Percentiles rank a stretch among this genome's conserved stretches.
Evolutionary conservation across 2,329 filamentous ascomycete species (phyloP).

Genomic region (Cyphellophora attinorum): DNA sequence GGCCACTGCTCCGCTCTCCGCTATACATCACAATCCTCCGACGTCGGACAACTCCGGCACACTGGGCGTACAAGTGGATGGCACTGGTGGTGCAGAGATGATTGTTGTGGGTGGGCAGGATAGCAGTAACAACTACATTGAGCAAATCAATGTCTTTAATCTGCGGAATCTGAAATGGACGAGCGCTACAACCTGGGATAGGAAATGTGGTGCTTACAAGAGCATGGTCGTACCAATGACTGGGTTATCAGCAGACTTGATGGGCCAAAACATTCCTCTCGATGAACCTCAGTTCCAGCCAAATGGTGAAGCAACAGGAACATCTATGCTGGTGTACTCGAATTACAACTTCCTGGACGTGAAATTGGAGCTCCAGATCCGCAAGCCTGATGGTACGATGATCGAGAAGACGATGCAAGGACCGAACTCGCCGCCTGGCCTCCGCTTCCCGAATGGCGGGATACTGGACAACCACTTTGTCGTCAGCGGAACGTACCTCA

Average conservation of each 20-base stretch:
- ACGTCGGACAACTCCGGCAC: constrained; percentile 77
- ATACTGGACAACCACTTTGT: constrained; percentile 95
- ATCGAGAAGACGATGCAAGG: constrained; percentile 84
- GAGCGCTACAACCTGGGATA: constrained; percentile 72
- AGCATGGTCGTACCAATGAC: constrained; percentile 81
- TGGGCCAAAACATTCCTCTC: constrained; percentile 16
- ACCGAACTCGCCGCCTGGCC: constrained; percentile 75
- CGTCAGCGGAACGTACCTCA: constrained; percentile 93
- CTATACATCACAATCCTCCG: constrained; percentile 80
- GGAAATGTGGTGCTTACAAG: constrained; percentile 91
- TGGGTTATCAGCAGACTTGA: constrained; percentile 24
- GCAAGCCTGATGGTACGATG: constrained; percentile 71
- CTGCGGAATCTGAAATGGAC: constrained; percentile 92
- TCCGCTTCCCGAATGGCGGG: constrained; percentile 91
- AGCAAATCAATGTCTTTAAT: constrained; percentile 98
- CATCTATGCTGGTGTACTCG: constrained; percentile 89
- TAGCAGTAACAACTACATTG: constrained; percentile 96
- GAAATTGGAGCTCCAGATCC: constrained; percentile 85
- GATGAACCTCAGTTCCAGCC: constrained; percentile 8
- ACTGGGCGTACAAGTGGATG: constrained; percentile 81
- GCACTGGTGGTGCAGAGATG: constrained; percentile 90
- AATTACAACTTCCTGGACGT: constrained; percentile 99
- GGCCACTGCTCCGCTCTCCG: constrained; percentile 70
- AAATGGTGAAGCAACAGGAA: constrained; percentile 28
- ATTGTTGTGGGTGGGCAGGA: constrained; percentile 94